Evolutionary conservation across 2,329 filamentous ascomycete genomes (phyloP), one percentile per base, ranked within the genome.

Genomic region (Domatiomyces catenatus): DNA sequence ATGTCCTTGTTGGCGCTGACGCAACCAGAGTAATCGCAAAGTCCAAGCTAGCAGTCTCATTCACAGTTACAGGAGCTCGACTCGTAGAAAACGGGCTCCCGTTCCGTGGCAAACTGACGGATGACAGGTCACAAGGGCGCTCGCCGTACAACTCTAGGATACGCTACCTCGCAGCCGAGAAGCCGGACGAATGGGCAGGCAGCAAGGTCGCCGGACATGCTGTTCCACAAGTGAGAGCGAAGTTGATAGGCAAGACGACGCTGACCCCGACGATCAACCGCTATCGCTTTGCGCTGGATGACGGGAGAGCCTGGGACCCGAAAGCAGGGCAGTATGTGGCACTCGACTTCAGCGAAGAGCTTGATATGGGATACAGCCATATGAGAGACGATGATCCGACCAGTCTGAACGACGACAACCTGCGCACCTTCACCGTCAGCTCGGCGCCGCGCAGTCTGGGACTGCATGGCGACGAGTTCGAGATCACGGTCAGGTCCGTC

Each of bases 91-190:
- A 74, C 17, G 79, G 82, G 0, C 71, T 94, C 1, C 70, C 81
- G 0, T 87, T 93, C 62, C 74, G 81, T 28, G 85, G 83, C 2
- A 62, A 62, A 0, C 57, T 67, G 0, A 73, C 75, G 2, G 76
- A 81, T 46, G 72, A 69, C 50, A 49, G 48, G 22, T 49, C 54
- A 6, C 47, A 55, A 18, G 58, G 56, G 15, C 55, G 54, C 17
- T 87, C 82, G 5, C 86, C 87, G 0, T 94, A 94, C 61, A 93
- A 90, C 63, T 87, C 87, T 0, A 73, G 75, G 0, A 72, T 89
- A 0, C 76, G 86, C 1, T 77, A 74, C 28, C 72, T 92, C 1
- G 64, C 74, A 0, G 69, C 68, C 4, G 86, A 93, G 63, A 73
- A 71, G 26, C 50, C 54, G 15, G 49, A 52, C n/a, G 36, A 44